Evolutionary conservation across 495 filamentous ascomycete species (phyloP).

Genomic region (Penicillium atrosanguineum): DNA sequence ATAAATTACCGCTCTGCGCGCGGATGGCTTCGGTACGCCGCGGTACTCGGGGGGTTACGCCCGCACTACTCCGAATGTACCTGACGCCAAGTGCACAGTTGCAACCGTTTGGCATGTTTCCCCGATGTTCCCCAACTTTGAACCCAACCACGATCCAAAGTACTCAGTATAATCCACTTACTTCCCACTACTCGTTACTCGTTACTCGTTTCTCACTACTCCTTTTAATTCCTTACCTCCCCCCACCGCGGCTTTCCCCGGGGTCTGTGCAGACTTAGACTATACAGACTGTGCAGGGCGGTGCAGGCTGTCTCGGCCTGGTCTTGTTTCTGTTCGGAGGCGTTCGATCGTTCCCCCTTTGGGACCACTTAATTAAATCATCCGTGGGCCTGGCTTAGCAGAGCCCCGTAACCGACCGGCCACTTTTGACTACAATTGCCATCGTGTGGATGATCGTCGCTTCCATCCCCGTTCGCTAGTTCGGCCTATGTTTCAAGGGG

Average conservation of each 20-base stretch:
- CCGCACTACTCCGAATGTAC: neutral
- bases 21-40: neutral
- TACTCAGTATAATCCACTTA: neutral
- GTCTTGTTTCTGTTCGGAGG: neutral
- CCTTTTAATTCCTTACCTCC: neutral
- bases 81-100: neutral
- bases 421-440: neutral
- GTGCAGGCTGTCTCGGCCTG: neutral
- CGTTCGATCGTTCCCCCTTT: constrained; percentile 13
- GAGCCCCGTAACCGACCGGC: constrained; percentile 5
- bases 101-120: neutral
- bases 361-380: neutral
- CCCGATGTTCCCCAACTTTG: neutral
- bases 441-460: constrained; percentile 9
- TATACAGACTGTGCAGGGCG: too few species aligned
- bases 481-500: neutral
- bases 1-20: constrained; percentile 7
- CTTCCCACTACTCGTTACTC: neutral
- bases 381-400: neutral
- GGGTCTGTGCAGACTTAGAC: neutral
- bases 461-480: neutral
- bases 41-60: constrained; percentile 3
- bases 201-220: too few species aligned
- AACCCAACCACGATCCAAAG: neutral
- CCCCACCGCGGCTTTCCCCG: neutral